Conservation (phyloP, 176 grass and related monocot genomes). For the Carex littledalei region DNA sequence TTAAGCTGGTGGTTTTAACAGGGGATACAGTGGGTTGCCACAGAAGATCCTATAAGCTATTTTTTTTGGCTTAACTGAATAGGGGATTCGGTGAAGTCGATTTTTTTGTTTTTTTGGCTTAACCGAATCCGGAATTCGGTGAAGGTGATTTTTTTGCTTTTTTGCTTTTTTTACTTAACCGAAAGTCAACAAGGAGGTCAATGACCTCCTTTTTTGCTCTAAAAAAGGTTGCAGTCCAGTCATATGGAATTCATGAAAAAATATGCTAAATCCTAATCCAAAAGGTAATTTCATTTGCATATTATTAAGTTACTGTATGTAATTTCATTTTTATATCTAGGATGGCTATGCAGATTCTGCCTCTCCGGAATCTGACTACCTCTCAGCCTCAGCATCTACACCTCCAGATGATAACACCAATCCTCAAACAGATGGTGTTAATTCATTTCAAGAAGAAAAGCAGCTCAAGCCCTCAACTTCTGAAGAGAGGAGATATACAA, state of each 20-base stretch:
- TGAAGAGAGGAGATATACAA: slow-evolving; percentile 30
- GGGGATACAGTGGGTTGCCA: too few relatives aligned
- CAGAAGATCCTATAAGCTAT: too few relatives aligned
- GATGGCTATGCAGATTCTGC: slow-evolving; percentile 63
- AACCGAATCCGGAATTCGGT: too few relatives aligned
- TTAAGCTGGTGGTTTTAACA: too few relatives aligned
- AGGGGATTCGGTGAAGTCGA: too few relatives aligned
- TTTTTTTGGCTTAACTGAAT: too few relatives aligned
- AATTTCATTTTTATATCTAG: slow-evolving; percentile 52
- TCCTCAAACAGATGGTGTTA: slow-evolving; percentile 13
- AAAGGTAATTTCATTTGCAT: neutral
- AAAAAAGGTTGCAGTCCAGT: neutral
- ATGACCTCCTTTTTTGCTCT: too few relatives aligned
- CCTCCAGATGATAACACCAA: slow-evolving; percentile 41
- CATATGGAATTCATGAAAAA: neutral
- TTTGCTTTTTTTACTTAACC: too few relatives aligned
- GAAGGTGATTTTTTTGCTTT: too few relatives aligned
- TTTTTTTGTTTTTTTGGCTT: too few relatives aligned
- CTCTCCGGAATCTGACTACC: slow-evolving; percentile 41
- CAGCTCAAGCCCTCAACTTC: neutral
- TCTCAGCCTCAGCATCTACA: slow-evolving; percentile 30
- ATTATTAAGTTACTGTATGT: slow-evolving; percentile 10
- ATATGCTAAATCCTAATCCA: neutral
- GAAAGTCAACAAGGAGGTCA: too few relatives aligned
- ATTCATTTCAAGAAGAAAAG: slow-evolving; percentile 12